These are phyloP conservation scores for Stenocarpella maydis DNA, from an alignment of 2,329 filamentous ascomycete species.

Conservation along the genomic window DNA sequence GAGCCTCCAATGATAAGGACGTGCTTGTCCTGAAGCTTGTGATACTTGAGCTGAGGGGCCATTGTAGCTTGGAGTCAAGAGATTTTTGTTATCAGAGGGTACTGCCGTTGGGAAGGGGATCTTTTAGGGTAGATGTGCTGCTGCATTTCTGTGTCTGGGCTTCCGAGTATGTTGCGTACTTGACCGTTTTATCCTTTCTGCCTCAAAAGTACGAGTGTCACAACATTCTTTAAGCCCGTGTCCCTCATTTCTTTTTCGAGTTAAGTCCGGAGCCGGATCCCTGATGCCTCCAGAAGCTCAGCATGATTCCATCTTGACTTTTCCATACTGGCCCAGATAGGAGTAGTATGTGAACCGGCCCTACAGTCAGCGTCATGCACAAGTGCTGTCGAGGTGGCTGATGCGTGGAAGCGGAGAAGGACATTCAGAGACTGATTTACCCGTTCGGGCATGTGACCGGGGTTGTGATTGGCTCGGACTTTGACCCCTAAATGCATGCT, in stretches of 20 bases:
- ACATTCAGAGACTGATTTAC: too few relatives aligned
- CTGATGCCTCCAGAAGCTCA: not conserved
- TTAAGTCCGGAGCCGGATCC: not conserved
- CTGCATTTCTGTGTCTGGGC: not conserved
- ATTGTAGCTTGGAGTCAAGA: constrained; percentile 22
- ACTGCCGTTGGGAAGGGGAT: not conserved
- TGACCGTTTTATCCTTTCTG: not conserved
- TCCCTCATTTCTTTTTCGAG: not conserved
- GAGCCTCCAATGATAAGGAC: constrained; percentile 71
- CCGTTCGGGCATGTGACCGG: too few relatives aligned
- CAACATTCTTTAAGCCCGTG: not conserved
- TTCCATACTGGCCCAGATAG: not conserved
- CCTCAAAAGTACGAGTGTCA: not conserved
- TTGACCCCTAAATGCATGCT: too few relatives aligned
- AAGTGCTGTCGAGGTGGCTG: not conserved
- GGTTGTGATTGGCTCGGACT: too few relatives aligned
- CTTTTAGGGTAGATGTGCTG: not conserved
- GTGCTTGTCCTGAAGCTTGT: constrained; percentile 46
- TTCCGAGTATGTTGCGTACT: not conserved
- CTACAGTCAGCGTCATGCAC: not conserved
- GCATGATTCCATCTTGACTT: constrained; percentile 1
- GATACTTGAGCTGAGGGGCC: constrained; percentile 40
- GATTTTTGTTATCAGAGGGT: not conserved
- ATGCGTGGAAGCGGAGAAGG: not conserved
- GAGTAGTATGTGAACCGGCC: constrained; percentile 4